Evolutionary conservation across 768 basidiomycete species (phyloP), one percentile per base, ranked within the genome.

Genomic region (Lepiota brunneoincarnata): DNA sequence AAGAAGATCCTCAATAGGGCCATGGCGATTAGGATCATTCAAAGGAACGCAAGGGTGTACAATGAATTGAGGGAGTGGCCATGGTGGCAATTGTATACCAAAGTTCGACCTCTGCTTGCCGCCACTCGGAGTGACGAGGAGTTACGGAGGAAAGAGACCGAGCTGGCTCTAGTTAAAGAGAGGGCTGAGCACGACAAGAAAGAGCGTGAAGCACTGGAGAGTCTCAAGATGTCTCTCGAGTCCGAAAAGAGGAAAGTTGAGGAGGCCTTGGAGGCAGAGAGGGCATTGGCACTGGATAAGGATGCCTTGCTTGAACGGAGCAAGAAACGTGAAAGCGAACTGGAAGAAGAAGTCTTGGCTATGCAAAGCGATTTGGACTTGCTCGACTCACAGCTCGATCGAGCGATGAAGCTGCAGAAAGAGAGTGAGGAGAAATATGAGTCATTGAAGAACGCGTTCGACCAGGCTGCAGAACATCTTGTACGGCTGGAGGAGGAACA

Each of bases 31-130:
- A 82, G 91, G 42, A 95, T 91, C 1, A 94, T 98, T 57, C 97
- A 98, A 66, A 81, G 86, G 41, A 99, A 99, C 66, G 96, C 96
- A 2, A 77, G 93, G 18, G 79, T 97, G 18, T 98, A 98, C 65
- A 86, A 87, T 6, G 87, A 92, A 51, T 76, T 99, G 24, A 79
- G 84, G 42, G 92, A 96, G 49, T 98, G 97, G 97, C 94, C 96
- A 1, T 98, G 97, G 97, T 99, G 97, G 97, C 90, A 94, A 58
- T 77, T 98, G 7, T 99, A 95, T 66, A 93, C 93, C 2, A 96
- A 96, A 76, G 86, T 99, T 17, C 89, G 95, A 31, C 97, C 97
- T 0, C 69, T 98, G 12, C 79, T 99, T 26, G 92, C 92, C 18
- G 95, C 95, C 0, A 96, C 96, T 1, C 78, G 93, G 15, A 89